phyloP scores from a whole-genome alignment of 176 grass and related monocot species.

The Oryza punctata region DNA sequence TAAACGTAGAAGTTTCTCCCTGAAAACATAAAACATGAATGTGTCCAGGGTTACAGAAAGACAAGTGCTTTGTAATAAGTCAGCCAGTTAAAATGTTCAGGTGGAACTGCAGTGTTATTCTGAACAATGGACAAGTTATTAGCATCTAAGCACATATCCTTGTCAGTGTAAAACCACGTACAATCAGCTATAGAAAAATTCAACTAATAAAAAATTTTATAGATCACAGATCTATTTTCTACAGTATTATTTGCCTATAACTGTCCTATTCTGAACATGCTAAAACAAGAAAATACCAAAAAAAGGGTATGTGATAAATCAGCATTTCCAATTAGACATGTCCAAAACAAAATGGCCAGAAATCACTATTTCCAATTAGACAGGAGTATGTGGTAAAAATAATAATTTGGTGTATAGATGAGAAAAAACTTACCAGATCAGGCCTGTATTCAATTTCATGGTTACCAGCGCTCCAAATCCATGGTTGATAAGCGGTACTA shows the following conservation, averaged over 20 bases:
- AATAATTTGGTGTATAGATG: not conserved
- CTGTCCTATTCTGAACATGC: slow-evolving; percentile 7
- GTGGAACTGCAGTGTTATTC: slow-evolving; percentile 6
- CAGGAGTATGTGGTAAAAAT: not conserved
- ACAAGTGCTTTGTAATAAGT: slow-evolving; percentile 7
- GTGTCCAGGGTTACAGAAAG: not conserved
- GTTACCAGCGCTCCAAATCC: slow-evolving; percentile 90
- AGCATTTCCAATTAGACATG: too few relatives aligned
- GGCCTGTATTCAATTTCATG: slow-evolving; percentile 97
- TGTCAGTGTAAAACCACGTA: not conserved
- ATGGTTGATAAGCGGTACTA: slow-evolving; percentile 85
- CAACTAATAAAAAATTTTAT: not conserved
- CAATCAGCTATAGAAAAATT: not conserved
- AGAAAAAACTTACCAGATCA: slow-evolving; percentile 70
- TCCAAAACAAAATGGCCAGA: not conserved
- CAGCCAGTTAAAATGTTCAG: slow-evolving; percentile 30
- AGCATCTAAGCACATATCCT: not conserved
- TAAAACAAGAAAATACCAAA: slow-evolving; percentile 14
- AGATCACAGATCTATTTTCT: not conserved
- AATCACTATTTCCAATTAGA: not conserved
- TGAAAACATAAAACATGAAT: slow-evolving; percentile 42
- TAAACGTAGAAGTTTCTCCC: slow-evolving; percentile 78
- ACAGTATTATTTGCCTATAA: not conserved
- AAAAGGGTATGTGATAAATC: too few relatives aligned
- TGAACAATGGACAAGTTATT: not conserved